A percentile compares a stretch with the other conserved stretches of the same genome.
phyloP scores from a whole-genome alignment of 2,329 filamentous ascomycete genomes.

The Fusarium heterosporum region DNA sequence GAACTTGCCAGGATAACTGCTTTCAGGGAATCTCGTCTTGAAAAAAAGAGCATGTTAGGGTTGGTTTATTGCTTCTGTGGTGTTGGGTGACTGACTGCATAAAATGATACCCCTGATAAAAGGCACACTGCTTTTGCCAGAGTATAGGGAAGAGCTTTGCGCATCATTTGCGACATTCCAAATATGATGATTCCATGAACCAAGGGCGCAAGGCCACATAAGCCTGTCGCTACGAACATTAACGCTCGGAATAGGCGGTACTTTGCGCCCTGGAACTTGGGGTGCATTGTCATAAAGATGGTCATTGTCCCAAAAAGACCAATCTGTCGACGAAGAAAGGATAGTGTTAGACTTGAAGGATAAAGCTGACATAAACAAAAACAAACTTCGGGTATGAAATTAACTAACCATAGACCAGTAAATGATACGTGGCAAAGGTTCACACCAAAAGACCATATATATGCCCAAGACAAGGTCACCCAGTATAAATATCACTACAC shows the following conservation, averaged over 20 bases:
- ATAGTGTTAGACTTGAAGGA: not conserved
- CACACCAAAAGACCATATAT: constrained; percentile 2
- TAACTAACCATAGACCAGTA: constrained; percentile 2
- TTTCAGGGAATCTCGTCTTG: not conserved
- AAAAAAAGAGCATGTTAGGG: not conserved
- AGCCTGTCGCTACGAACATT: not conserved
- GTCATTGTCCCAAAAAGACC: not conserved
- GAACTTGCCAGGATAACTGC: not conserved
- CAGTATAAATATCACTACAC: not conserved
- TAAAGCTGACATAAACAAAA: not conserved
- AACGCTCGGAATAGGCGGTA: not conserved
- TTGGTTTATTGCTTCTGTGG: not conserved
- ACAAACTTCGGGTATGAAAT: too few species aligned
- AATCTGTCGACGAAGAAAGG: not conserved
- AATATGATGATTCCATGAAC: not conserved
- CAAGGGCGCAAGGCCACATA: not conserved
- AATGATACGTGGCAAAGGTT: not conserved
- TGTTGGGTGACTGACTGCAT: not conserved
- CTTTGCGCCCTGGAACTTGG: not conserved
- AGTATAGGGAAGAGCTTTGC: not conserved
- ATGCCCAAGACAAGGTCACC: not conserved
- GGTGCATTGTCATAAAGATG: not conserved
- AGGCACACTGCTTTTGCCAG: not conserved
- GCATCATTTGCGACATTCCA: not conserved
- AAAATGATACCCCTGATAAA: not conserved